Evolutionary conservation across 2,329 filamentous ascomycete genomes (phyloP), one percentile per base, ranked within the genome.

Genomic region (Bipolaris victoriae): DNA sequence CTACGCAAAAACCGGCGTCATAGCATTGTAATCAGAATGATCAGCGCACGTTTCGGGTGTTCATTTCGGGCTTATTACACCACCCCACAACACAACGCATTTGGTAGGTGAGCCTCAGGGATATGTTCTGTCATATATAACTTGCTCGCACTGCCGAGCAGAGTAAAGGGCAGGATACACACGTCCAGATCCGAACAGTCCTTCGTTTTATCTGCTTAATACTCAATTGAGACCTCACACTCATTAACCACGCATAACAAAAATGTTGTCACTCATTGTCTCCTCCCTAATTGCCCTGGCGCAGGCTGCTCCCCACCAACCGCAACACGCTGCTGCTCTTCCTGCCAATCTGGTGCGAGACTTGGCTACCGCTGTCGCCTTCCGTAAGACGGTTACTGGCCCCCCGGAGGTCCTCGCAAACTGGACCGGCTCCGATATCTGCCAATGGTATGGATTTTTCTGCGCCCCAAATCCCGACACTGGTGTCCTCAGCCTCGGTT

Each of bases 41-140:
- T 24, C 6, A n/a, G 39, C 20, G 20, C 13, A 24, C 11, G 20
- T 9, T 41, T 26, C 13, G 20, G 39, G 39, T 41, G 7, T 22
- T 41, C 43, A 45, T 45, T 45, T 45, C 43, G 43, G 43, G 31
- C 43, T 29, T 45, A 45, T 45, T 45, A 31, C 43, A 45, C 33
- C 26, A 33, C 9, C 5, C 3, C 26, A 10, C 4, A 33, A 3
- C 24, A 31, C 15, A 31, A 15, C 7, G 9, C 20, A 10, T 24
- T 15, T 11, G 26, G 7, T 16, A 7, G 15, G 35, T 31, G 16
- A 39, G 46, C 46, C 7, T 24, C 3, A 13, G 11, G 46, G 35
- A 15, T 13, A 1, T 16, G 1, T 5, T 18, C 31, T n/a, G 31
- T 39, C 9, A 3, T 49, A 49, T 41, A 11, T 40, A 49, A 40